These are phyloP conservation scores for Coemansia sp. DNA, from an alignment of 192 early-diverging fungal genomes.

Conservation along the genomic window DNA sequence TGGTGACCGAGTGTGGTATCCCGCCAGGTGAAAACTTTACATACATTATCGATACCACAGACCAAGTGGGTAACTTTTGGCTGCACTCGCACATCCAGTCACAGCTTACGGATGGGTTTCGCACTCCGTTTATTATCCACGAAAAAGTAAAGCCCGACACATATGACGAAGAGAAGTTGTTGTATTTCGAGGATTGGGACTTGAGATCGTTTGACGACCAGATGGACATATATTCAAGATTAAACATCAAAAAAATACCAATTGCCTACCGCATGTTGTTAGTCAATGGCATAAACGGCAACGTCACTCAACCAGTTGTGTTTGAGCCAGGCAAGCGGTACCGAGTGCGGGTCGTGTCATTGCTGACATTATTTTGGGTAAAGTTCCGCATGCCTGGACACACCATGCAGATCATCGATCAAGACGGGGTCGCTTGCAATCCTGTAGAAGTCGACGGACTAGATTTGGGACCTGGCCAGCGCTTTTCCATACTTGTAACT, in stretches of 20 bases:
- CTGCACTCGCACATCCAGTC: constrained; percentile 63
- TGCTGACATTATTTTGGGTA: constrained; percentile 63
- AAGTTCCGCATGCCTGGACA: constrained; percentile 74
- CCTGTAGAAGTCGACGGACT: constrained; percentile 56
- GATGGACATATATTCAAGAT: constrained; percentile 2
- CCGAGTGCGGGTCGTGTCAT: constrained; percentile 71
- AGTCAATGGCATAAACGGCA: constrained; percentile 43
- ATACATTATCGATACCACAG: constrained; percentile 53
- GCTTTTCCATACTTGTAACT: constrained; percentile 73
- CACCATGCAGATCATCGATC: constrained; percentile 74
- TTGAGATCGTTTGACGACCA: constrained; percentile 2
- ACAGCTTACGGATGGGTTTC: constrained; percentile 77
- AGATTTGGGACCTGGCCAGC: constrained; percentile 67
- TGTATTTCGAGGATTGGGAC: constrained; percentile 66
- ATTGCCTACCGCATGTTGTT: constrained; percentile 2
- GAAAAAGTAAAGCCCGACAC: constrained; percentile 28
- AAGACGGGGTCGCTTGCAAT: constrained; percentile 65
- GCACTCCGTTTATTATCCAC: constrained; percentile 63
- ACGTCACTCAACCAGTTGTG: constrained; percentile 37
- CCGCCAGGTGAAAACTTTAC: constrained; percentile 59
- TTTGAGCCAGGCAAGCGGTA: constrained; percentile 72
- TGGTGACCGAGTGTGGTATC: constrained; percentile 71
- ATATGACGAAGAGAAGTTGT: constrained; percentile 62
- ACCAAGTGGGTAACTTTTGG: constrained; percentile 73
- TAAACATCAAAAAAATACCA: background rate